These are phyloP conservation scores for Ceratocystis ficicola DNA, from an alignment of 2,329 filamentous ascomycete genomes.

Conservation along the genomic window DNA sequence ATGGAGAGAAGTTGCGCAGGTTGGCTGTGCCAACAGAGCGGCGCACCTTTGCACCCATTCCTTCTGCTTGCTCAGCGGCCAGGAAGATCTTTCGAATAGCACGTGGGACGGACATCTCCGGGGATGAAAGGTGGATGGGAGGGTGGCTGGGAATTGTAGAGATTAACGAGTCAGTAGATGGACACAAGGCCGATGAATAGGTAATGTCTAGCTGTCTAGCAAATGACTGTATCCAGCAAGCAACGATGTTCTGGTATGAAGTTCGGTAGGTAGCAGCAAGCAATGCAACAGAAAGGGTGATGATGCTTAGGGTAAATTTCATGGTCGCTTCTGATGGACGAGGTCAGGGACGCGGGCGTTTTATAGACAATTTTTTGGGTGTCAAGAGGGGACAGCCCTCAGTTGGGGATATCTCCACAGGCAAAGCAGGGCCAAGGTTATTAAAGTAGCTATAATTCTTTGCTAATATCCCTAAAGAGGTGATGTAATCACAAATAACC, in stretches of 20 bases:
- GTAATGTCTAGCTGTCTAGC: background rate
- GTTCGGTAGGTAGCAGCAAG: conserved; percentile 7
- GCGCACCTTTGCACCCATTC: conserved; percentile 74
- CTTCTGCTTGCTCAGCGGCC: conserved; percentile 76
- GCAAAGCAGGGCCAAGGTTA: background rate
- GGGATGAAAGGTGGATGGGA: conserved; percentile 32
- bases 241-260: background rate
- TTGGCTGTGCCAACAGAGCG: conserved; percentile 75
- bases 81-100: conserved; percentile 73
- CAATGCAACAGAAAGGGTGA: conserved; percentile 14
- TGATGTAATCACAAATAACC: background rate
- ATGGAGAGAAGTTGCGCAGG: conserved; percentile 77
- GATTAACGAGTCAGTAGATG: background rate
- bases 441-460: background rate
- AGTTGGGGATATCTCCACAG: no score
- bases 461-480: background rate
- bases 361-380: conserved; percentile 8
- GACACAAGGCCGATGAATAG: background rate
- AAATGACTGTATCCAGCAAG: conserved; percentile 7
- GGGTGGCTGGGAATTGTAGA: conserved; percentile 22
- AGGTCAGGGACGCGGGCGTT: background rate
- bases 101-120: conserved; percentile 52
- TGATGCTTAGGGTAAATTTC: conserved; percentile 16
- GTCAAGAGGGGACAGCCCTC: background rate
- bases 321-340: background rate